A percentile compares a stretch with the other conserved stretches of the same genome.
Conservation (phyloP, 2,329 filamentous ascomycete species). For the Ceratocystis ficicola region DNA sequence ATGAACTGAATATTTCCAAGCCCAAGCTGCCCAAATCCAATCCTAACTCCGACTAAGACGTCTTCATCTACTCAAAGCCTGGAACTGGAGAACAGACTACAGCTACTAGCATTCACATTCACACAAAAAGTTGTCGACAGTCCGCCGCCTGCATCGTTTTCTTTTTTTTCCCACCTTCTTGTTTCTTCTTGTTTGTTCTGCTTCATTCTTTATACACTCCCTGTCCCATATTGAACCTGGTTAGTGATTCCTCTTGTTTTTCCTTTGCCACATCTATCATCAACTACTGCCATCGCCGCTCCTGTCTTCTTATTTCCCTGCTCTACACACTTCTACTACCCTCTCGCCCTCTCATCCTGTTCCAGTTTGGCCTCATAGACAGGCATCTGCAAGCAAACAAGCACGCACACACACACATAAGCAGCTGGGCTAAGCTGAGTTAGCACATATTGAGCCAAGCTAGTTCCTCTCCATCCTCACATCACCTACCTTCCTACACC, state of each 20-base stretch:
- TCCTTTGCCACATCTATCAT: background rate
- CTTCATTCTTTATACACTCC: conserved; percentile 7
- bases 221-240: conserved; percentile 9
- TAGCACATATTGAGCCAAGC: conserved; percentile 7
- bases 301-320: background rate
- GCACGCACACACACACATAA: conserved; percentile 10
- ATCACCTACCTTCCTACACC: background rate
- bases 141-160: background rate
- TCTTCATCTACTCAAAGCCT: background rate
- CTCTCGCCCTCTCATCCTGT: background rate
- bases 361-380: background rate
- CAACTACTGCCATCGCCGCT: background rate
- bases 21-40: background rate
- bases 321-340: background rate
- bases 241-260: conserved; percentile 8
- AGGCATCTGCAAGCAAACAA: conserved; percentile 7
- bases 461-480: background rate
- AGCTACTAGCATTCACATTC: conserved; percentile 5
- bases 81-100: conserved; percentile 1
- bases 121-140: conserved; percentile 4
- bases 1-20: background rate
- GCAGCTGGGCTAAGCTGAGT: background rate
- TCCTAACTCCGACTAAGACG: conserved; percentile 2
- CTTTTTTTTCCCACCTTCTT: background rate
- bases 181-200: background rate